These are phyloP conservation scores for Scheffersomyces spartinae DNA, from an alignment of 805 yeast species.

Conservation along the genomic window DNA sequence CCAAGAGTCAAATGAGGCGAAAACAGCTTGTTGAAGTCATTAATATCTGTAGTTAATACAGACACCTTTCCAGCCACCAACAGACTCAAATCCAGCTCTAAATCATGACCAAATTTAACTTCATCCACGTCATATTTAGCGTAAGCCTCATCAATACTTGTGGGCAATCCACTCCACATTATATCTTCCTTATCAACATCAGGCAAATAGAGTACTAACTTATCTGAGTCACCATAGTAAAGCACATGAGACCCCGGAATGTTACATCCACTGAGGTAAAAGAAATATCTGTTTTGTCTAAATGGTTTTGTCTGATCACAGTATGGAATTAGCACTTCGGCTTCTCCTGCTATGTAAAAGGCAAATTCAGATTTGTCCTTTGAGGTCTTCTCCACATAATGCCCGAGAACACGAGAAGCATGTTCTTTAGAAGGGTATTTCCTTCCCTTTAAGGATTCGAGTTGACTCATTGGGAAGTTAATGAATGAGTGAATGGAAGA, in stretches of 20 bases:
- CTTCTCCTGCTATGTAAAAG: constrained; percentile 53
- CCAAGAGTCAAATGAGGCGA: constrained; percentile 27
- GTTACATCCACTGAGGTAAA: constrained; percentile 73
- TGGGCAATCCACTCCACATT: constrained; percentile 93
- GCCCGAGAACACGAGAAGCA: constrained; percentile 41
- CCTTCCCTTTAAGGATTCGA: constrained; percentile 14
- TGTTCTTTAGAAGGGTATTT: constrained; percentile 83
- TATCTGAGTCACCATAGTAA: constrained; percentile 40
- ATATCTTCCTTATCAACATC: constrained; percentile 79
- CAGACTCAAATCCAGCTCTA: constrained; percentile 24
- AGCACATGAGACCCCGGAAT: constrained; percentile 67
- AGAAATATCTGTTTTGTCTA: constrained; percentile 88
- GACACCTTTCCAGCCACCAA: constrained; percentile 13
- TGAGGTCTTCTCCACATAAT: constrained; percentile 19
- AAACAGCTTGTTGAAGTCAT: constrained; percentile 29
- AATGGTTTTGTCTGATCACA: constrained; percentile 71
- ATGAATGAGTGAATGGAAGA: too few relatives aligned
- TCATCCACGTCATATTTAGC: constrained; percentile 70
- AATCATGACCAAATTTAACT: constrained; percentile 49
- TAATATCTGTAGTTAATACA: constrained; percentile 45
- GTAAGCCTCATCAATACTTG: constrained; percentile 52
- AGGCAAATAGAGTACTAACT: constrained; percentile 68
- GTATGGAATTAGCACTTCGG: constrained; percentile 50
- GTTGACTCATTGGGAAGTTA: too few relatives aligned
- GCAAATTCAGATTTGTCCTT: constrained; percentile 11